phyloP scores from a whole-genome alignment of 2,329 filamentous ascomycete genomes.

The Diplodia sapinea region DNA sequence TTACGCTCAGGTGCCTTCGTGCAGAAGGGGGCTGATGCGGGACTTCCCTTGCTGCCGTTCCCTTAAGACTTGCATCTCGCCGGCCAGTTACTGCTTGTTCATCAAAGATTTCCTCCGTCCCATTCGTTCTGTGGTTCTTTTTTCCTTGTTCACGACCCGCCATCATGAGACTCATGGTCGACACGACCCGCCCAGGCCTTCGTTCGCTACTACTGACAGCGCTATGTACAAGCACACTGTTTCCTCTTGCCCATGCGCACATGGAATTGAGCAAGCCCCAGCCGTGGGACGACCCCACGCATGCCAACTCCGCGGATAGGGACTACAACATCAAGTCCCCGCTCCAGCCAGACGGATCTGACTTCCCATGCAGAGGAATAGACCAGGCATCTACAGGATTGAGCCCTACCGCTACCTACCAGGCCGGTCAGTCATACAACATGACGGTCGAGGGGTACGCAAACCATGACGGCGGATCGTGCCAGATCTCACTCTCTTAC shows the following conservation, averaged over 20 bases:
- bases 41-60: conserved; percentile 22
- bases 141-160: conserved; percentile 14
- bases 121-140: conserved; percentile 22
- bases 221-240: conserved; percentile 18
- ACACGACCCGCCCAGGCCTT: conserved; percentile 3
- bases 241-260: conserved; percentile 45
- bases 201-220: conserved; percentile 24
- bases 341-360: conserved; percentile 62
- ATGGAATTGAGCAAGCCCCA: conserved; percentile 64
- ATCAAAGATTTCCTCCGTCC: conserved; percentile 9
- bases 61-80: conserved; percentile 29
- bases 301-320: conserved; percentile 52
- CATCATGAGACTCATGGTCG: conserved; percentile 20
- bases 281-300: conserved; percentile 59
- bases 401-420: conserved; percentile 64
- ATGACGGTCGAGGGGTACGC: conserved; percentile 67
- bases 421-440: conserved; percentile 66
- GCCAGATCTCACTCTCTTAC: conserved; percentile 76
- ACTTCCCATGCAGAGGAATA: conserved; percentile 80
- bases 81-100: conserved; percentile 6
- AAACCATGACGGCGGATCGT: conserved; percentile 72
- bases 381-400: conserved; percentile 45
- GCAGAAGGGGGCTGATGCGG: conserved; percentile 13
- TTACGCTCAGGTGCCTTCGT: conserved; percentile 11
- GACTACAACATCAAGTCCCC: conserved; percentile 78